These are phyloP conservation scores for Albatrellus ellisii DNA, from an alignment of 768 basidiomycete species.

Conservation along the genomic window DNA sequence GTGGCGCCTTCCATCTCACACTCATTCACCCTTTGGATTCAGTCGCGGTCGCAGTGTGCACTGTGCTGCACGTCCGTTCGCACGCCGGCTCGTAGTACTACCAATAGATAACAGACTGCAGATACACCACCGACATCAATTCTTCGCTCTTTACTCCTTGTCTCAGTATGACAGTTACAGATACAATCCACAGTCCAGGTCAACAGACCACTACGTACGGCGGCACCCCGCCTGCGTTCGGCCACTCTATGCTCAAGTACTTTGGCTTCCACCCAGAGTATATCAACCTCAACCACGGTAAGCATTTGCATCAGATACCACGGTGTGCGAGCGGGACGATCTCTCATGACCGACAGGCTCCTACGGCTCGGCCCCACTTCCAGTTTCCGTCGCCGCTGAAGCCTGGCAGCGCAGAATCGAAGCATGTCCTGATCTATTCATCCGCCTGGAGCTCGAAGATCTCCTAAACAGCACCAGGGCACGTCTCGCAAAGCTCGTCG, in stretches of 20 bases:
- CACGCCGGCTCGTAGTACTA: too few species aligned
- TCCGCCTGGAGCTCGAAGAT: constrained; percentile 24
- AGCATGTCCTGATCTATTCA: constrained; percentile 43
- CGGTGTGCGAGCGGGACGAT: neutral
- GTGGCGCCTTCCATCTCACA: too few species aligned
- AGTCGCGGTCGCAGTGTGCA: too few species aligned
- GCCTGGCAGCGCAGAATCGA: constrained; percentile 32
- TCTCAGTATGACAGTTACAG: neutral
- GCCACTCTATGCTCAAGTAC: constrained; percentile 38
- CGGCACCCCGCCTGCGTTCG: constrained; percentile 32
- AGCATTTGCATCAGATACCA: constrained; percentile 4
- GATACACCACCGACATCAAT: too few species aligned
- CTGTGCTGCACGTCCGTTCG: too few species aligned
- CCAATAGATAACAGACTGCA: too few species aligned
- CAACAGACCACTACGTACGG: neutral
- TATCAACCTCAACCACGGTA: constrained; percentile 55
- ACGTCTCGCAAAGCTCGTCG: constrained; percentile 34
- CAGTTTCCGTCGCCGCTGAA: constrained; percentile 33
- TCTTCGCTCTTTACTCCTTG: too few species aligned
- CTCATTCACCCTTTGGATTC: too few species aligned
- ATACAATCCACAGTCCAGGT: neutral
- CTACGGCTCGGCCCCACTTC: constrained; percentile 41
- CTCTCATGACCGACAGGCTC: constrained; percentile 28
- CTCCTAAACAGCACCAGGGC: constrained; percentile 28
- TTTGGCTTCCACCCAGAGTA: constrained; percentile 47